These are phyloP conservation scores for Singerocomus inundabilis DNA, from an alignment of 1,284 basidiomycete genomes.

Conservation along the genomic window DNA sequence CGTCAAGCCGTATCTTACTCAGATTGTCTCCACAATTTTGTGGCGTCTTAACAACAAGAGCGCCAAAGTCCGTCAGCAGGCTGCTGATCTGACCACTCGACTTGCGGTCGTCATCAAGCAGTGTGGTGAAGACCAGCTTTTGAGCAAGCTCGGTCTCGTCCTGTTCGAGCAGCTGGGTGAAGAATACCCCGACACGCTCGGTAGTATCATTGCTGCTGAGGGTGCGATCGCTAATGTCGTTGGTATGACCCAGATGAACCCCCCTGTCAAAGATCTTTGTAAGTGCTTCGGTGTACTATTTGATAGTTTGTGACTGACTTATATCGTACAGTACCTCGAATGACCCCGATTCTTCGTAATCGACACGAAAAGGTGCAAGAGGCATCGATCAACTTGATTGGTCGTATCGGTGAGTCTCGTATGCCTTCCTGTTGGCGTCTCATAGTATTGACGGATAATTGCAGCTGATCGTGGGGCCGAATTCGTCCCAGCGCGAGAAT, in stretches of 20 bases:
- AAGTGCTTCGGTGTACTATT: conserved; percentile 38
- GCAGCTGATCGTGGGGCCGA: conserved; percentile 97
- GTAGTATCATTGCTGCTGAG: conserved; percentile 98
- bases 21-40: conserved; percentile 98
- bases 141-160: conserved; percentile 96
- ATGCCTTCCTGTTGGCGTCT: not conserved
- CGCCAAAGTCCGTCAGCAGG: conserved; percentile 98
- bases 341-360: conserved; percentile 99
- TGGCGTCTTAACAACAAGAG: conserved; percentile 99
- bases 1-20: conserved; percentile 98
- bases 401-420: conserved; percentile 77
- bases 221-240: conserved; percentile 99
- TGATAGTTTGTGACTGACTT: conserved; percentile 12
- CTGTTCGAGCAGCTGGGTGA: conserved; percentile 99
- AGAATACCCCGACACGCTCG: conserved; percentile 98
- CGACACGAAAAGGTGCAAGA: conserved; percentile 99
- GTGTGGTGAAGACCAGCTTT: conserved; percentile 92
- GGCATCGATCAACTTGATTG: conserved; percentile 98
- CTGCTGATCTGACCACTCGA: conserved; percentile 93
- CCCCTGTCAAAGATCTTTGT: conserved; percentile 97
- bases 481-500: conserved; percentile 97
- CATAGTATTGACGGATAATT: conserved; percentile 13
- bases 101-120: conserved; percentile 98
- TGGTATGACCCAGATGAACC: conserved; percentile 99
- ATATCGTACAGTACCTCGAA: conserved; percentile 77